Base-by-base conservation (phyloP, 768 basidiomycete species). In the Lactifluus piperatus region DNA sequence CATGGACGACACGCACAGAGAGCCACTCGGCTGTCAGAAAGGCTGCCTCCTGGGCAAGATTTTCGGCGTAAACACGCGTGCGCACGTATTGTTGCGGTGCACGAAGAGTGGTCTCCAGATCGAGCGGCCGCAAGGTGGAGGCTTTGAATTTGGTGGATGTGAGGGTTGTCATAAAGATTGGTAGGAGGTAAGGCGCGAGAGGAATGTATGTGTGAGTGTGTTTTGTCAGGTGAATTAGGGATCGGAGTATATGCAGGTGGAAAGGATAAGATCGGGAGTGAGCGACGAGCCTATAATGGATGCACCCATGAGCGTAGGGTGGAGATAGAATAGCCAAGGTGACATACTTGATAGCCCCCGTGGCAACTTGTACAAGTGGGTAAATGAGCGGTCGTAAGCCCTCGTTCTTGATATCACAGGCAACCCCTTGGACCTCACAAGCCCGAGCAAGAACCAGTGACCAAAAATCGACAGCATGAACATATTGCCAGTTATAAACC, bases 401-500 rank as follows among this genome's bases (percentile, higher is more conserved):
- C 69, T 86, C 92, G 67, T 86, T 87, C 53, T 79, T 71, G 7
- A 78, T 76, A 20, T 75, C 78, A 30, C 78, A 79, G 14, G 71
- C 68, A 58, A 82, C 77, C 2, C 76, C 74, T 66, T 84, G 75
- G 29, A 75, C 74, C 67, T 85, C 83, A 67, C 91, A 94, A 16
- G 91, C 86, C 45, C 85, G 78, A 22, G 85, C 87, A 10, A 99
- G 79, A 10, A 97, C 92, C 43, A 91, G 78, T 41, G 83, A 81
- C 97, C 97, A 99, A 68, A 98, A 98, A 75, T 99, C 97, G 64
- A 99, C 76, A 58, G 85, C 91, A 70, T 99, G 97, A 2, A 86
- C 88, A 65, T 87, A 97, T 74, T 97, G 97, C 97, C 97, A 99
- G 73, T 97, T 99, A 74, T 99, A 97, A 22, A 99, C 95, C 66